A percentile compares a stretch with the other conserved stretches of the same genome.
Conservation (phyloP, 106 monocot genomes). For the Amphibolis antarctica region DNA sequence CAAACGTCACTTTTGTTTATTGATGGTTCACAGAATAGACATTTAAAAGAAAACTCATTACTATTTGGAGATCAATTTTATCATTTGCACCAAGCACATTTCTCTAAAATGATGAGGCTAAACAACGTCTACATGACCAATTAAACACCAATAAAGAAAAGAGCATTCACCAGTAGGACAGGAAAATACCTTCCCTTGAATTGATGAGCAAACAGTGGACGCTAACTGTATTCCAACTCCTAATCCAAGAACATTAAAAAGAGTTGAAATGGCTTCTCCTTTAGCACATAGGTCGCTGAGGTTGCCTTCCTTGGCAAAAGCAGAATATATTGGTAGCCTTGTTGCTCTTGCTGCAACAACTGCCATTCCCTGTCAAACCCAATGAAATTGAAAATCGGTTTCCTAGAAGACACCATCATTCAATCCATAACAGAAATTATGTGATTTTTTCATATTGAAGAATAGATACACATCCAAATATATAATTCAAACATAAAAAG, state of each 20-base stretch:
- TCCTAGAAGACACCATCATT: not conserved
- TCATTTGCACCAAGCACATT: too few relatives aligned
- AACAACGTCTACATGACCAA: not conserved
- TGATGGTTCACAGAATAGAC: too few relatives aligned
- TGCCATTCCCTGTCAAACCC: constrained; percentile 69
- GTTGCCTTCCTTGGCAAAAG: constrained; percentile 96
- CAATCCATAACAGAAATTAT: not conserved
- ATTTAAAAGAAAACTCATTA: too few relatives aligned
- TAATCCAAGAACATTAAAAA: constrained; percentile 79
- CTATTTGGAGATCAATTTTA: too few relatives aligned
- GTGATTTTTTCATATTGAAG: not conserved
- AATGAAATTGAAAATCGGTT: not conserved
- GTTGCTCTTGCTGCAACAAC: constrained; percentile 96
- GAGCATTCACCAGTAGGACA: not conserved
- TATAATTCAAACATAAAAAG: not conserved
- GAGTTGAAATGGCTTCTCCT: constrained; percentile 96
- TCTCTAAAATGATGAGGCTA: not conserved
- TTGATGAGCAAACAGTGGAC: constrained; percentile 85
- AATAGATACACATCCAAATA: not conserved
- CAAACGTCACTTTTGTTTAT: too few relatives aligned
- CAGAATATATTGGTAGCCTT: constrained; percentile 90
- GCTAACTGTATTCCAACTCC: constrained; percentile 88
- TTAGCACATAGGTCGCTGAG: constrained; percentile 94
- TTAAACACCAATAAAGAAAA: not conserved
- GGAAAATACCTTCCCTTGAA: constrained; percentile 77